Evolutionary conservation across 805 yeast genomes (phyloP).

Genomic region (Sugiyamaella americana): DNA sequence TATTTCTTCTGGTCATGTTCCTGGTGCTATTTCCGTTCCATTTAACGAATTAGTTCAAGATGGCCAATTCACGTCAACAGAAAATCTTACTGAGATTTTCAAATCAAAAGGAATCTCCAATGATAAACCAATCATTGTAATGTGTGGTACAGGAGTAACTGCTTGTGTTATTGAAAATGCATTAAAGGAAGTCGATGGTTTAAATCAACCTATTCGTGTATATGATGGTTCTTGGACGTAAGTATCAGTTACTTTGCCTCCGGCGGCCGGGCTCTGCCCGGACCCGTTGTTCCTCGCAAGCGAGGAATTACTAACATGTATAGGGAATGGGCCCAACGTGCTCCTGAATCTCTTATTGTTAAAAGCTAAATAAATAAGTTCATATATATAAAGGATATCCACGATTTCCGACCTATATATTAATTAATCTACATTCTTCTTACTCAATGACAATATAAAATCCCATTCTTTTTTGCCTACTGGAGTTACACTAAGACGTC

Average conservation of each 20-base stretch:
- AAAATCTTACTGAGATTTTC: conserved; percentile 45
- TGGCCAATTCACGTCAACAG: conserved; percentile 43
- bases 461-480: conserved; percentile 42
- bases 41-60: conserved; percentile 53
- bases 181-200: conserved; percentile 44
- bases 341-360: conserved; percentile 48
- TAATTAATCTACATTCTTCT: not conserved
- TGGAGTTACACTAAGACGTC: conserved; percentile 47
- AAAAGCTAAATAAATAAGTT: conserved; percentile 25
- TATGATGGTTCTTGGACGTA: conserved; percentile 61
- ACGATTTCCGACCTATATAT: too few relatives aligned
- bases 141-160: conserved; percentile 97
- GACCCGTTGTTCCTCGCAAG: too few relatives aligned
- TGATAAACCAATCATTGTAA: conserved; percentile 63
- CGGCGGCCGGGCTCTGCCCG: conserved; percentile 30
- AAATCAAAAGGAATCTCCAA: conserved; percentile 34
- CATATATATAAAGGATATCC: not conserved
- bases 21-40: conserved; percentile 73
- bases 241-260: too few relatives aligned
- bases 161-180: conserved; percentile 85
- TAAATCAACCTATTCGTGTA: conserved; percentile 31
- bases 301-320: conserved; percentile 25
- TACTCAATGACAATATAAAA: conserved; percentile 22
- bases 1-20: conserved; percentile 82
- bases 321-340: conserved; percentile 78